Percentiles rank a stretch among this genome's conserved stretches.
Conservation (phyloP, 257 asterid genomes). For the Ballota nigra region DNA sequence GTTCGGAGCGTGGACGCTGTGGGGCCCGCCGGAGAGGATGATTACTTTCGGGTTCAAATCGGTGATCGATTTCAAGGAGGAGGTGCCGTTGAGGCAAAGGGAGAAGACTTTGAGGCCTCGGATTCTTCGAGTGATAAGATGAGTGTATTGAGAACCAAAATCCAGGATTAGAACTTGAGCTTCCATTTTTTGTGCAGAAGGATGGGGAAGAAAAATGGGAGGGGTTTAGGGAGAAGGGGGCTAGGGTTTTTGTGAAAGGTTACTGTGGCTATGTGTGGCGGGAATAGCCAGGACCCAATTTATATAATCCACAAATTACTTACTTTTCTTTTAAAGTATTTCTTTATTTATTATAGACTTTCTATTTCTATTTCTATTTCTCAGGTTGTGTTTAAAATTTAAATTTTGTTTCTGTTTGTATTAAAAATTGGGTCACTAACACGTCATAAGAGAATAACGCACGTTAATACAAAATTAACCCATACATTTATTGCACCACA, state of each 20-base stretch:
- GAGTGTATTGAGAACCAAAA: constrained; percentile 96
- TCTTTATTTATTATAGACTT: too few species aligned
- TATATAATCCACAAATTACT: too few species aligned
- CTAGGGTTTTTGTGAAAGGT: constrained; percentile 52
- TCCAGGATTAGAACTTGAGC: constrained; percentile 65
- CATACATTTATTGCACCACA: too few species aligned
- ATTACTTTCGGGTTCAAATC: constrained; percentile 63
- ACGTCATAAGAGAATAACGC: too few species aligned
- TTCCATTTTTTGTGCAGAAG: constrained; percentile 38
- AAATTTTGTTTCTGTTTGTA: too few species aligned
- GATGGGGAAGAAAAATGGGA: not conserved
- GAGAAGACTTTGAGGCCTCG: constrained; percentile 82
- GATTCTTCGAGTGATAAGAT: constrained; percentile 89
- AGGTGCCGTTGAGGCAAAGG: constrained; percentile 82
- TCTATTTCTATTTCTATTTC: too few species aligned
- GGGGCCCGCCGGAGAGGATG: constrained; percentile 95
- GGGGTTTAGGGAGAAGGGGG: constrained; percentile 24
- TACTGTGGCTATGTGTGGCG: constrained; percentile 42
- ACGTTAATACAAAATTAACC: too few species aligned
- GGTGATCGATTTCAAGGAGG: constrained; percentile 57
- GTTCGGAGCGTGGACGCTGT: constrained; percentile 75
- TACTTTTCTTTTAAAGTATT: too few species aligned
- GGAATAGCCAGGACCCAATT: constrained; percentile 34
- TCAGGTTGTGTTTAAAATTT: too few species aligned
- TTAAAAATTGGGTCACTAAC: too few species aligned